These are phyloP conservation scores for Exophiala dermatitidis DNA, from an alignment of 2,329 filamentous ascomycete genomes.

Conservation along the genomic window DNA sequence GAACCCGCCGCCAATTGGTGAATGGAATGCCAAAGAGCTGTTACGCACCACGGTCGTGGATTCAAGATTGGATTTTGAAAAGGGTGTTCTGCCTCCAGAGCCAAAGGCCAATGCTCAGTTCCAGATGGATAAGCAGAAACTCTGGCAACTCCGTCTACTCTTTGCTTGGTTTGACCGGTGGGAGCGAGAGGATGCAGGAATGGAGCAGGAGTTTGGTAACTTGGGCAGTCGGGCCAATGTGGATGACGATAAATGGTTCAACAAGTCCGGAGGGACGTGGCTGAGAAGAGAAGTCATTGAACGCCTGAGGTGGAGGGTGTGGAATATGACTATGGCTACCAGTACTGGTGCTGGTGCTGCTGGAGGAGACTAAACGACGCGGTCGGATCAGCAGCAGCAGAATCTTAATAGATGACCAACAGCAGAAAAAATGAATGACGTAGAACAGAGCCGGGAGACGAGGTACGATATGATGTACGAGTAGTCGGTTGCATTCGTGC, in stretches of 20 bases:
- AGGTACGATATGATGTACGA: no score
- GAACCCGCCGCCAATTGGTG: conserved; percentile 38
- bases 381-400: no score
- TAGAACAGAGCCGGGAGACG: no score
- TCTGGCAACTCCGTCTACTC: conserved; percentile 57
- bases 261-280: conserved; percentile 35
- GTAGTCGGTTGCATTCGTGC: no score
- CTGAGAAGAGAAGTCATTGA: conserved; percentile 52
- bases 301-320: conserved; percentile 47
- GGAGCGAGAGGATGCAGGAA: conserved; percentile 31
- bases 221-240: background rate
- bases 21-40: conserved; percentile 39
- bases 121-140: conserved; percentile 45
- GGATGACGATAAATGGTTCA: conserved; percentile 17
- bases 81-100: conserved; percentile 30
- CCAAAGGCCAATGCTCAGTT: conserved; percentile 28
- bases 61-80: conserved; percentile 59
- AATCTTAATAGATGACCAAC: no score
- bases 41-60: conserved; percentile 60
- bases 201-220: conserved; percentile 21
- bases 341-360: no score
- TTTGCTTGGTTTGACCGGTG: conserved; percentile 59
- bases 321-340: conserved; percentile 30
- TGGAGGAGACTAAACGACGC: no score
- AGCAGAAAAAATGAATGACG: no score